Percentiles rank a stretch among this genome's conserved stretches.
These are phyloP conservation scores for Eucalyptus tenuipes DNA, from an alignment of 345 rosid species.

Conservation along the genomic window DNA sequence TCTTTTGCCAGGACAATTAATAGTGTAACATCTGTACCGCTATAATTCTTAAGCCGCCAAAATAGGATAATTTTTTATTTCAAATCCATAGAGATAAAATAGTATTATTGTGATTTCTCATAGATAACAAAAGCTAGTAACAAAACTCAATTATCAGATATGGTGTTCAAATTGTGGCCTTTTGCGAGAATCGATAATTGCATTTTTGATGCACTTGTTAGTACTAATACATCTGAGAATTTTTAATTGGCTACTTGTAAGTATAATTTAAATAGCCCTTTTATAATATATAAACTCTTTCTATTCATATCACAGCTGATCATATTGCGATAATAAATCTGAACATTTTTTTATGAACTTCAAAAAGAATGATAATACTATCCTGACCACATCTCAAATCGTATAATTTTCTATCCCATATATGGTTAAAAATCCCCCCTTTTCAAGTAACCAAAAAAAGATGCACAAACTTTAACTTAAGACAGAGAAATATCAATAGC, in stretches of 20 bases:
- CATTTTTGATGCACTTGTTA: too few relatives aligned
- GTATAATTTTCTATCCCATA: background rate
- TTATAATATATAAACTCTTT: background rate
- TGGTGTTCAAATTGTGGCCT: too few relatives aligned
- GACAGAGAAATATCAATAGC: background rate
- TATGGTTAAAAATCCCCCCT: background rate
- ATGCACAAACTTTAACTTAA: background rate
- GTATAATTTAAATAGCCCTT: background rate
- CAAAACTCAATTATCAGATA: background rate
- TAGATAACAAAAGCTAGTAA: background rate
- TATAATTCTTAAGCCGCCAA: background rate
- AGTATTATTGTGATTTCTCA: background rate
- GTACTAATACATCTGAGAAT: too few relatives aligned
- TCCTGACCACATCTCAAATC: rapidly evolving
- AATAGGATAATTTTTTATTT: background rate
- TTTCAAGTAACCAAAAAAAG: background rate
- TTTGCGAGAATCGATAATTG: too few relatives aligned
- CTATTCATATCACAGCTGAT: rapidly evolving
- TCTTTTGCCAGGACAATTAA: background rate
- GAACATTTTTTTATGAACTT: background rate
- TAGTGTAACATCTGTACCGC: background rate
- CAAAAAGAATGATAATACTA: rapidly evolving
- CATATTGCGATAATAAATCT: rapidly evolving
- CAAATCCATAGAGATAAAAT: background rate
- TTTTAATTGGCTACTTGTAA: too few relatives aligned